Evolutionary conservation across 2,329 filamentous ascomycete species (phyloP), one percentile per base, ranked within the genome.

Genomic region (Bipolaris oryzae): DNA sequence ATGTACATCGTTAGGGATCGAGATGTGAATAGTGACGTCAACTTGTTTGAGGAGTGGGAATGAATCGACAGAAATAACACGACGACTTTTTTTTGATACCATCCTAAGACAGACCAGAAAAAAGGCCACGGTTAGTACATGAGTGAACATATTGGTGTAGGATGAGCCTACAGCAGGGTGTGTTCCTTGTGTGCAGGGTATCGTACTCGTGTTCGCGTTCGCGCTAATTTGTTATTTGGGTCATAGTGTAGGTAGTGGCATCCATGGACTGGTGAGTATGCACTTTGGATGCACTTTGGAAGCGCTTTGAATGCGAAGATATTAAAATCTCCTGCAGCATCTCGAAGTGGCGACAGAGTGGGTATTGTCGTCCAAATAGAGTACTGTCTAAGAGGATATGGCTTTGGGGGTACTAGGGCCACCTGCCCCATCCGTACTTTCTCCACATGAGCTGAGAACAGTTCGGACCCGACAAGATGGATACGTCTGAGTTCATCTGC

Each of bases 361-460:
- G 28, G 34, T 35, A 9, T 44, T 35, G 50, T 51, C 47, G 53
- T 54, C 38, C 33, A 44, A 50, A 49, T 57, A 61, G 34, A 53
- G 38, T 56, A 38, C 39, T 20, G 39, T 58, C 38, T 20, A 20
- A 15, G 28, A 31, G 34, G 37, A 44, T 15, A 50, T 38, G 57
- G 57, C 46, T 37, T 53, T 39, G 16, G 53, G 53, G 35, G 34
- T 48, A 43, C 53, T 51, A 51, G 45, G 49, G 21, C 44, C 49
- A 55, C 45, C 48, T 58, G 38, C 58, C 51, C 28, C 47, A 52
- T 58, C 54, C 39, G 55, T 61, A 50, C 38, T 51, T 46, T 46
- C 50, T 44, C 58, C 58, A 53, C 46, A 31, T 53, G 47, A 61
- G 62, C 62, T 64, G 61, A 58, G 41, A 25, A 7, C n/a, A 13